A percentile compares a stretch with the other conserved stretches of the same genome.
Evolutionary conservation across 1,284 basidiomycete species (phyloP).

Genomic region (Trichosporon inkin): DNA sequence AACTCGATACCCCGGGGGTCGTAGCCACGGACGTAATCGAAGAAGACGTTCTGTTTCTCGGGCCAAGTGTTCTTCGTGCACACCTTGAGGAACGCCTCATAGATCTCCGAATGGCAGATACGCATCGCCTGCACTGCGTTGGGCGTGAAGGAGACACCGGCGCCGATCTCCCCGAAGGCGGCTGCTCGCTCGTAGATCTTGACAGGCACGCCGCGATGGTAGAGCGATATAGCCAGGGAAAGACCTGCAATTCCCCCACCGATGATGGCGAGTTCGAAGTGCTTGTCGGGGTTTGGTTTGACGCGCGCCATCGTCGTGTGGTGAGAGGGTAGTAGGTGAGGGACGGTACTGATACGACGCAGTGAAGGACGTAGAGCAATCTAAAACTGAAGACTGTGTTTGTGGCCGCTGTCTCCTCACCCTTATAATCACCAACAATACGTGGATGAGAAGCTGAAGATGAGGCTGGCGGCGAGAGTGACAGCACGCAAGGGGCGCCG

Average conservation of each 20-base stretch:
- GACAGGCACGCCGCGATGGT: constrained; percentile 14
- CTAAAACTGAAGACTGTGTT: too few relatives aligned
- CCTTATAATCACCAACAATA: too few relatives aligned
- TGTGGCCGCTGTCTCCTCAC: too few relatives aligned
- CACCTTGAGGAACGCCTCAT: constrained; percentile 21
- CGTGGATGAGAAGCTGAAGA: too few relatives aligned
- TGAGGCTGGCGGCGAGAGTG: too few relatives aligned
- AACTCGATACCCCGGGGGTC: constrained; percentile 12
- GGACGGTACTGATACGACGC: too few relatives aligned
- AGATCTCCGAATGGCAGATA: constrained; percentile 18
- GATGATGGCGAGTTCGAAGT: constrained; percentile 19
- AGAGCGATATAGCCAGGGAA: constrained; percentile 20
- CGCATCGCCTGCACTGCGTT: constrained; percentile 22
- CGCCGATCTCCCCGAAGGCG: constrained; percentile 27
- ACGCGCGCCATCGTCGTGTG: neutral
- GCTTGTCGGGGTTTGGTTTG: neutral
- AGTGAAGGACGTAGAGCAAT: too few relatives aligned
- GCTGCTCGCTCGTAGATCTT: constrained; percentile 24
- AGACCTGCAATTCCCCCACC: constrained; percentile 22
- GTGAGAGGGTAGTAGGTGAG: too few relatives aligned
- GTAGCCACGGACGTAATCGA: constrained; percentile 21
- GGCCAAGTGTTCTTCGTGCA: constrained; percentile 19
- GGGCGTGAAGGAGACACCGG: constrained; percentile 23
- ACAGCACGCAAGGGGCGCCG: too few relatives aligned
- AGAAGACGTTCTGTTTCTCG: constrained; percentile 14